phyloP scores from a whole-genome alignment of 768 basidiomycete genomes.

The Naematelia aurantialba region DNA sequence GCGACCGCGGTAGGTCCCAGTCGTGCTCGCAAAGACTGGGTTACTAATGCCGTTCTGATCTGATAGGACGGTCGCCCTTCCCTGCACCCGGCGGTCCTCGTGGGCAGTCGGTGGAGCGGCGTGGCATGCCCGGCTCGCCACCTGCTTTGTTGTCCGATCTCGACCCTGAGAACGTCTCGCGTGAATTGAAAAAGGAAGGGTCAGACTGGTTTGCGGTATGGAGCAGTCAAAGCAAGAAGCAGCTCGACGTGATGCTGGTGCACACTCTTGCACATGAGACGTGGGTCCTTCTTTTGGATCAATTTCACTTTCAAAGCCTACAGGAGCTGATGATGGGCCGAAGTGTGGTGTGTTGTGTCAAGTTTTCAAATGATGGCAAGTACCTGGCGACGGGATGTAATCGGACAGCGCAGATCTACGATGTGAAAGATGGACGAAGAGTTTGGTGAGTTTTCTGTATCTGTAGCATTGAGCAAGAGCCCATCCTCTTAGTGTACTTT shows the following conservation, averaged over 20 bases:
- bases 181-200: slow-evolving; percentile 62
- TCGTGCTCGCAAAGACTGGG: neutral
- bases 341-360: slow-evolving; percentile 82
- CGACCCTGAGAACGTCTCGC: slow-evolving; percentile 50
- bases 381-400: slow-evolving; percentile 94
- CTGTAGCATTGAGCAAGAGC: neutral
- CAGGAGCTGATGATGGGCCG: neutral
- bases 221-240: slow-evolving; percentile 72
- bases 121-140: slow-evolving; percentile 16
- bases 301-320: neutral
- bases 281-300: slow-evolving; percentile 52
- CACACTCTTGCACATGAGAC: slow-evolving; percentile 90
- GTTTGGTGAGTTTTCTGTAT: slow-evolving; percentile 61
- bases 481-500: slow-evolving; percentile 59
- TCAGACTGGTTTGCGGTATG: slow-evolving; percentile 85
- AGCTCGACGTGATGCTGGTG: slow-evolving; percentile 71
- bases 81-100: slow-evolving; percentile 36
- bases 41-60: slow-evolving; percentile 25
- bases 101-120: slow-evolving; percentile 38
- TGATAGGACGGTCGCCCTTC: slow-evolving; percentile 42
- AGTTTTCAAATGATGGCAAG: slow-evolving; percentile 91
- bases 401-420: slow-evolving; percentile 89
- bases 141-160: slow-evolving; percentile 46
- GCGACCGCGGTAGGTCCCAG: slow-evolving; percentile 4
- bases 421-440: slow-evolving; percentile 78